A percentile compares a stretch with the other conserved stretches of the same genome.
Evolutionary conservation across 768 basidiomycete genomes (phyloP).

Genomic region (Pulveroboletus sp.): DNA sequence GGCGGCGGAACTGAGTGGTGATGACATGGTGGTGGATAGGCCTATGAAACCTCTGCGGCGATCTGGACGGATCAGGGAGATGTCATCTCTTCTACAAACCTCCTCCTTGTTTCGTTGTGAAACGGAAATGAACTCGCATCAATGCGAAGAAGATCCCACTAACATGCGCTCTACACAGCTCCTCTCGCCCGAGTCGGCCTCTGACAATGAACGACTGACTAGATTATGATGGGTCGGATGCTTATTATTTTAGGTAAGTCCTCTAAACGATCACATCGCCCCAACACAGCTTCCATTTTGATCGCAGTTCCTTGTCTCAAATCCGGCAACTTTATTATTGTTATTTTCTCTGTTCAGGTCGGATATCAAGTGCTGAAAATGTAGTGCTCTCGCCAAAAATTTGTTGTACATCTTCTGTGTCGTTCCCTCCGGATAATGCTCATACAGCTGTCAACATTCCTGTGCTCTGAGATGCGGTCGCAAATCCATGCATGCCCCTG

Average conservation of each 20-base stretch:
- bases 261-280: slow-evolving; percentile 2
- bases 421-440: slow-evolving; percentile 21
- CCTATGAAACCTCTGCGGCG: slow-evolving; percentile 37
- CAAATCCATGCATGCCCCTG: slow-evolving; percentile 15
- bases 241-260: slow-evolving; percentile 28
- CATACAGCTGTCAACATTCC: slow-evolving; percentile 22
- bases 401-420: slow-evolving; percentile 27
- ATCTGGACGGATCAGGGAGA: slow-evolving; percentile 28
- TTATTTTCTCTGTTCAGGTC: slow-evolving; percentile 13
- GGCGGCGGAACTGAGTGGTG: slow-evolving; percentile 23
- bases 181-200: slow-evolving; percentile 15
- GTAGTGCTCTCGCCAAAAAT: slow-evolving; percentile 22
- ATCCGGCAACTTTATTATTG: slow-evolving; percentile 15
- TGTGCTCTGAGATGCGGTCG: slow-evolving; percentile 28
- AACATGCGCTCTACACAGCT: slow-evolving; percentile 20
- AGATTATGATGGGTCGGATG: slow-evolving; percentile 13
- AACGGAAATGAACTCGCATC: slow-evolving; percentile 35
- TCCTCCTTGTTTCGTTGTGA: slow-evolving; percentile 24
- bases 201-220: slow-evolving; percentile 25
- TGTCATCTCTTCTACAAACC: slow-evolving; percentile 24
- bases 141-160: slow-evolving; percentile 16
- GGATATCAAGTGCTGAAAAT: slow-evolving; percentile 21
- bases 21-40: slow-evolving; percentile 31
- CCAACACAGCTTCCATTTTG: slow-evolving; percentile 18
- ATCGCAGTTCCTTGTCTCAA: slow-evolving; percentile 20